Base-by-base conservation (phyloP, 371 early-diverging fungal species). In the Actinomucor elegans region DNA sequence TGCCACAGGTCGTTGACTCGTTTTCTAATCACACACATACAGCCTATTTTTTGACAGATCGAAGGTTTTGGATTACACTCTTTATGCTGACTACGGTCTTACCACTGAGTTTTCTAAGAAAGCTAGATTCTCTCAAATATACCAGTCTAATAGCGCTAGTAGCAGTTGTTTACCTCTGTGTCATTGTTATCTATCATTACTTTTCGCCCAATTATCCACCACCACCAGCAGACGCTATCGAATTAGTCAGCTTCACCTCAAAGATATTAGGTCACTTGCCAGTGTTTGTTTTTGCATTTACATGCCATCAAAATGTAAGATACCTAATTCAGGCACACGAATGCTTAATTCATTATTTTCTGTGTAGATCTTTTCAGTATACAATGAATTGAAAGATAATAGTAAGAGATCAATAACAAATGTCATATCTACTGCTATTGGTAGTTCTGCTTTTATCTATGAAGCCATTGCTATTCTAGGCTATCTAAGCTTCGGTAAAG, bases 221-320 rank as follows among this genome's bases (percentile, higher is more conserved):
- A 4, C 75, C 79, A 32, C 70, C 76, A 20, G 52, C 60, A 6
- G 57, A 55, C 12, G 56, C 55, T 4, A 52, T 83, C 24, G 69
- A 71, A 40, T 64, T 78, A 38, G 57, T 89, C 28, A 69, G 71
- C 11, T 47, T 91, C 15, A 59, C 80, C 5, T 61, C 70, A 12
- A 65, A 73, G 9, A 92, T 97, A 65, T 85, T 98, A 43, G 83
- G 81, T n/a, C 85, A 85, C 5, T 67, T 99, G 20, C 99, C 99
- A 1, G 92, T 99, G 40, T 99, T 99, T 83, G 94, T 99, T 14
- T 99, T 99, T 84, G 92, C 96, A 17, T 72, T 99, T 59, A 85
- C 87, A 15, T 85, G 99, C 62, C 99, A 97, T 64, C 96, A 96
- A 69, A 65, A 64, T 51, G 64, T 61, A 57, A 40, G 60, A 32